A percentile compares a stretch with the other conserved stretches of the same genome.
Evolutionary conservation across 345 rosid genomes (phyloP).

Genomic region (Rhizophora apiculata): DNA sequence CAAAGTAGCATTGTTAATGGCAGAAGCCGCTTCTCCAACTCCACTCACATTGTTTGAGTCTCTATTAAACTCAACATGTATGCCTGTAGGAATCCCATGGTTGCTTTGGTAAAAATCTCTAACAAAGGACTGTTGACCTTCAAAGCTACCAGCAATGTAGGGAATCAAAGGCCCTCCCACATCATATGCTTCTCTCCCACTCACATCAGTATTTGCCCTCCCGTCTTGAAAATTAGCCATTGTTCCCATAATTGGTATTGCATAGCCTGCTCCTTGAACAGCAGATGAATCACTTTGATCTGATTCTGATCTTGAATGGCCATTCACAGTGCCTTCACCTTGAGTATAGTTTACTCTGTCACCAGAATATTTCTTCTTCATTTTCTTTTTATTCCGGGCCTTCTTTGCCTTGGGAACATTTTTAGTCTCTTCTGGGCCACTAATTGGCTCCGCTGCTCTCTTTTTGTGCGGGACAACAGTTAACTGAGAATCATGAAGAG

Average conservation of each 20-base stretch:
- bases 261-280: slow-evolving; percentile 5
- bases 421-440: slow-evolving; percentile 32
- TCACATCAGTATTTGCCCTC: no score
- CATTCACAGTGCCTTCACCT: slow-evolving; percentile 1
- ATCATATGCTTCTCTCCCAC: no score
- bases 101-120: not conserved
- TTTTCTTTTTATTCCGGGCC: slow-evolving; percentile 56
- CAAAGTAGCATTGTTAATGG: slow-evolving; percentile 11
- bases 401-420: slow-evolving; percentile 56
- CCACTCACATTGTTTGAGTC: not conserved
- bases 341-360: slow-evolving; percentile 17
- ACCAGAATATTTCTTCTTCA: slow-evolving; percentile 25
- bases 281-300: slow-evolving; percentile 21
- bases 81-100: not conserved
- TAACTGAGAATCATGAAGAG: slow-evolving; percentile 40
- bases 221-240: slow-evolving; percentile 9
- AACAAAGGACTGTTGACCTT: not conserved
- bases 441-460: slow-evolving; percentile 40
- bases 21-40: not conserved
- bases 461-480: slow-evolving; percentile 75
- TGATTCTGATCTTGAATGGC: slow-evolving; percentile 15
- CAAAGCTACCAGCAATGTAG: not conserved
- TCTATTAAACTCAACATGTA: not conserved
- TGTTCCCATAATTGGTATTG: slow-evolving; percentile 1
- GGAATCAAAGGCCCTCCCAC: no score